Evolutionary conservation across 331 rosid species (phyloP).

Genomic region (Pyracantha coccinea): DNA sequence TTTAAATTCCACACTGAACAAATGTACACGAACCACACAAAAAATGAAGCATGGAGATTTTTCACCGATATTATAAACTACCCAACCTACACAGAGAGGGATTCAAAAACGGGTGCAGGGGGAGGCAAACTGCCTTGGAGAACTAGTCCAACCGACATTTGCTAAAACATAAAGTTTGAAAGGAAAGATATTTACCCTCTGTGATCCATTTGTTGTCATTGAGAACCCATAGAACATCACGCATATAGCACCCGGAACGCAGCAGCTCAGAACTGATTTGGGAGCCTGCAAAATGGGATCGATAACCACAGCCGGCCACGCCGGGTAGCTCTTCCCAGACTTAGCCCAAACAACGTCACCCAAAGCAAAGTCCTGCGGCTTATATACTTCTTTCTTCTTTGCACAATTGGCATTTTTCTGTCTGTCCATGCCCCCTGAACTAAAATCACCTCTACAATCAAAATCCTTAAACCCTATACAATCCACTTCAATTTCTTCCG

Average conservation of each 20-base stretch:
- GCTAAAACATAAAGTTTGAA: background rate
- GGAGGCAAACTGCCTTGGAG: too few species aligned
- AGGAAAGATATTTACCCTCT: constrained; percentile 42
- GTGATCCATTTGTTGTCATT: constrained; percentile 77
- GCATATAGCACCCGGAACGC: constrained; percentile 66
- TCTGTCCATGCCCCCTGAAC: background rate
- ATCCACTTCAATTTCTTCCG: constrained; percentile 7
- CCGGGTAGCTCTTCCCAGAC: constrained; percentile 88
- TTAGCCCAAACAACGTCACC: constrained; percentile 98
- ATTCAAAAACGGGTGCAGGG: too few species aligned
- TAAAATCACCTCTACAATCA: constrained; percentile 12
- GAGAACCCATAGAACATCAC: constrained; percentile 96
- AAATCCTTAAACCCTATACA: constrained; percentile 15
- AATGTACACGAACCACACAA: background rate
- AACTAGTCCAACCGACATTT: background rate
- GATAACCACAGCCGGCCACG: constrained; percentile 95
- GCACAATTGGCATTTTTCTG: constrained; percentile 21
- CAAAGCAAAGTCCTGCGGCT: constrained; percentile 75
- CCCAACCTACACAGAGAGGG: too few species aligned
- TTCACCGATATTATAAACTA: too few species aligned
- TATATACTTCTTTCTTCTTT: constrained; percentile 54
- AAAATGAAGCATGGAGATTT: background rate
- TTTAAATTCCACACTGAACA: constrained; percentile 5
- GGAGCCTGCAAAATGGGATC: constrained; percentile 87
- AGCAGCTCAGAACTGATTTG: constrained; percentile 56